Percentiles rank a stretch among this genome's conserved stretches.
Evolutionary conservation across 176 grass and related monocot species (phyloP).

Genomic region (Neostapfia colusana): DNA sequence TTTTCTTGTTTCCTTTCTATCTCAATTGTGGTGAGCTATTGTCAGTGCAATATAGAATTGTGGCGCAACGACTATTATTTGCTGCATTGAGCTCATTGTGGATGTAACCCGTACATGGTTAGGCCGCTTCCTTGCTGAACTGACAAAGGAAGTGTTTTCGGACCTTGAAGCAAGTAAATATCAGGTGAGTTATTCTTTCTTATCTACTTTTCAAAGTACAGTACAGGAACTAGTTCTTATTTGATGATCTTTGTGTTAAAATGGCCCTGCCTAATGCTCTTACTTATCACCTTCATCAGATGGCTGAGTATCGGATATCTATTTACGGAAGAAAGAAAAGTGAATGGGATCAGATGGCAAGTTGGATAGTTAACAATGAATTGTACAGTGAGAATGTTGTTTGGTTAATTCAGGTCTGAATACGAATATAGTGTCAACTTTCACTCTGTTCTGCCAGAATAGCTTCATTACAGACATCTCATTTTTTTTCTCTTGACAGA

Average conservation of each 20-base stretch:
- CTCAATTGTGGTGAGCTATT: slow-evolving; percentile 5
- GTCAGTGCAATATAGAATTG: background rate
- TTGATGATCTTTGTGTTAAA: background rate
- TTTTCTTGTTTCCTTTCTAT: slow-evolving; percentile 24
- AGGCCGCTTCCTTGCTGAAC: slow-evolving; percentile 88
- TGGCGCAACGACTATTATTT: slow-evolving; percentile 5
- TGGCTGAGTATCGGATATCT: slow-evolving; percentile 92
- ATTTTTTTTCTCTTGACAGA: slow-evolving; percentile 54
- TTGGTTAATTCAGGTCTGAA: slow-evolving; percentile 89
- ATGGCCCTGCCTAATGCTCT: slow-evolving; percentile 7
- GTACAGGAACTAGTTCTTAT: background rate
- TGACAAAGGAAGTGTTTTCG: slow-evolving; percentile 90
- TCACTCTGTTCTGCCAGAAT: background rate
- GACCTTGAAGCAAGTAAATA: slow-evolving; percentile 97
- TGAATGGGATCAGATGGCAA: slow-evolving; percentile 97
- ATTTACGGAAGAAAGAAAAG: slow-evolving; percentile 99
- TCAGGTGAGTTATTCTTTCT: slow-evolving; percentile 55
- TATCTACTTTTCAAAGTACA: background rate
- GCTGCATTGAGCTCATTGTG: slow-evolving; percentile 3
- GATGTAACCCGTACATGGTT: background rate
- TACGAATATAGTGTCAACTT: background rate
- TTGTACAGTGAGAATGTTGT: slow-evolving; percentile 92
- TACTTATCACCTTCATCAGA: slow-evolving; percentile 45
- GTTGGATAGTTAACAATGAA: slow-evolving; percentile 98
- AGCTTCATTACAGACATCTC: slow-evolving; percentile 21